Evolutionary conservation across 2,329 filamentous ascomycete species (phyloP).

Genomic region (Microdochium bolleyi): DNA sequence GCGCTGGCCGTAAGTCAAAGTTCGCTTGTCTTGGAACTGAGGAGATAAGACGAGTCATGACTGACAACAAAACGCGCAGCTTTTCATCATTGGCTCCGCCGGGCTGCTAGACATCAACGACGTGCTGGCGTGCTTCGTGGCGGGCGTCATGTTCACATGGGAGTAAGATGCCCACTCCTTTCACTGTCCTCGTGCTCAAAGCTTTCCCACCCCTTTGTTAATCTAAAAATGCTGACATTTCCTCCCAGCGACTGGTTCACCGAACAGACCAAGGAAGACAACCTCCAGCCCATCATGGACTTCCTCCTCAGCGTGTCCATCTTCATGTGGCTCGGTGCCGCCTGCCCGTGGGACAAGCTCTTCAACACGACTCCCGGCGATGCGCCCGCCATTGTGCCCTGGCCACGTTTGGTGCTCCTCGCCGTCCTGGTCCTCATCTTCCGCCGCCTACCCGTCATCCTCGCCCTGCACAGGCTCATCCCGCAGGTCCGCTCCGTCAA

Average conservation of each 20-base stretch:
- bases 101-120: constrained; percentile 12
- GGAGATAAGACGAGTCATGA: not conserved
- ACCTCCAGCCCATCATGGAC: constrained; percentile 8
- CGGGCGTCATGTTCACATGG: constrained; percentile 8
- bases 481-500: constrained; percentile 2
- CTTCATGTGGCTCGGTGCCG: constrained; percentile 8
- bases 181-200: no score
- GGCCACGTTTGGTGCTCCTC: constrained; percentile 3
- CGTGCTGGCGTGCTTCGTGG: constrained; percentile 13
- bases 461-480: constrained; percentile 4
- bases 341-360: constrained; percentile 6
- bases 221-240: not conserved
- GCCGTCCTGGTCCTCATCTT: constrained; percentile 4
- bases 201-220: not conserved
- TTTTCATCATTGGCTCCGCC: constrained; percentile 9
- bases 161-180: constrained; percentile 2
- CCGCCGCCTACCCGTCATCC: constrained; percentile 5
- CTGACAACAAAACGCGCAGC: not conserved
- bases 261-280: constrained; percentile 2
- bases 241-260: constrained; percentile 5
- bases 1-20: constrained; percentile 37
- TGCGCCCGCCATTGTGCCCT: constrained; percentile 18
- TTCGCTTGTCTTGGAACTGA: no score
- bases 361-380: not conserved
- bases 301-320: constrained; percentile 7